These are phyloP conservation scores for Hyphopichia khmerensis DNA, from an alignment of 1,139 yeast genomes.

Conservation along the genomic window DNA sequence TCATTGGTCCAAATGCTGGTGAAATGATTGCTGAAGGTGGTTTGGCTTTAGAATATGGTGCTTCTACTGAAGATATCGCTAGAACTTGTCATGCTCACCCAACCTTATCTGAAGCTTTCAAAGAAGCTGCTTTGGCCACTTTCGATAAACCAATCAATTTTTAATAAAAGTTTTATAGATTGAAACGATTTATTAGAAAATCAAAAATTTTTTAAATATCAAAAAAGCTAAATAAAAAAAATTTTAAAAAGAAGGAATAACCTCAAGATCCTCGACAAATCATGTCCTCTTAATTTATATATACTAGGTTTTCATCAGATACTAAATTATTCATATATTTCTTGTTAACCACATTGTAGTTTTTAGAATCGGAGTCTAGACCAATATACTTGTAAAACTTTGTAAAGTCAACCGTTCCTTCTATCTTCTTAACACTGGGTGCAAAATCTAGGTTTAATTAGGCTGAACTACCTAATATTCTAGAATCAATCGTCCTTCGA, in stretches of 20 bases:
- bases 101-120: constrained; percentile 95
- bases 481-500: no score
- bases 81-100: constrained; percentile 99
- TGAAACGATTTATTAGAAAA: not conserved
- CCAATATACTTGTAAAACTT: no score
- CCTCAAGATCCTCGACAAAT: not conserved
- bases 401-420: no score
- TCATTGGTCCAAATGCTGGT: constrained; percentile 98
- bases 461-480: no score
- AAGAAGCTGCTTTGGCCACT: constrained; percentile 95
- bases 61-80: constrained; percentile 95
- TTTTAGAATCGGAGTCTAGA: no score
- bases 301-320: not conserved
- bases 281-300: not conserved
- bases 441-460: no score
- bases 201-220: not conserved
- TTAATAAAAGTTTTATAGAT: constrained; percentile 25
- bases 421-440: no score
- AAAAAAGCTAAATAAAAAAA: not conserved
- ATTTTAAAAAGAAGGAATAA: not conserved
- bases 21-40: constrained; percentile 99
- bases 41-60: constrained; percentile 97
- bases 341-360: no score
- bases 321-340: not conserved
- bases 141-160: constrained; percentile 88